Percentiles rank a stretch among this genome's conserved stretches.
phyloP scores from a whole-genome alignment of 2,329 filamentous ascomycete species.

The Colletotrichum magnum region DNA sequence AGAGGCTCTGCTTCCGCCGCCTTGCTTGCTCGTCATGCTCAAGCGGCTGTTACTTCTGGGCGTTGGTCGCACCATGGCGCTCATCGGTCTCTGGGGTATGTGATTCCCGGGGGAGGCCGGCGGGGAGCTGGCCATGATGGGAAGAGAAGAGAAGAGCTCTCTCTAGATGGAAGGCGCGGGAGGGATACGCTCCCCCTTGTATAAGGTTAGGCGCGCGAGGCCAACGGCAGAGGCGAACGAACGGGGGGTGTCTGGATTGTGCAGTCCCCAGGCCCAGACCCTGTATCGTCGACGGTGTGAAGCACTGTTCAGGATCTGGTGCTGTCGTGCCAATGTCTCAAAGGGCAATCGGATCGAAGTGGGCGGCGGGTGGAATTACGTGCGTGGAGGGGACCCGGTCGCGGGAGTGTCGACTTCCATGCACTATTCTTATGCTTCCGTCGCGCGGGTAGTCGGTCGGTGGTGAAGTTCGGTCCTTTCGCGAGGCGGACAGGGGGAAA shows the following conservation, averaged over 20 bases:
- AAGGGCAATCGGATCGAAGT: conserved; percentile 28
- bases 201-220: conserved; percentile 24
- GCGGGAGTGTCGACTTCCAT: conserved; percentile 26
- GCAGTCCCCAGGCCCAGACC: conserved; percentile 34
- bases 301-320: conserved; percentile 31
- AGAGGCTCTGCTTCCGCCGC: conserved; percentile 84
- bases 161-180: conserved; percentile 35
- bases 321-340: conserved; percentile 36
- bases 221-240: conserved; percentile 12
- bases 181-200: conserved; percentile 33
- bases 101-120: conserved; percentile 73
- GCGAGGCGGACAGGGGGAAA: conserved; percentile 8
- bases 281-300: conserved; percentile 27
- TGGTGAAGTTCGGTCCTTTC: neutral
- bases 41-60: conserved; percentile 85
- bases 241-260: conserved; percentile 33
- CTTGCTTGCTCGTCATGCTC: conserved; percentile 84
- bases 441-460: neutral
- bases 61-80: conserved; percentile 82
- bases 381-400: conserved; percentile 28
- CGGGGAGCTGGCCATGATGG: conserved; percentile 76
- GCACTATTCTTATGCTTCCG: conserved; percentile 35
- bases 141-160: conserved; percentile 39
- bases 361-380: conserved; percentile 14
- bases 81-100: conserved; percentile 79